A percentile compares a stretch with the other conserved stretches of the same genome.
These are phyloP conservation scores for Colletotrichum acutatum DNA, from an alignment of 2,329 filamentous ascomycete species.

Conservation along the genomic window DNA sequence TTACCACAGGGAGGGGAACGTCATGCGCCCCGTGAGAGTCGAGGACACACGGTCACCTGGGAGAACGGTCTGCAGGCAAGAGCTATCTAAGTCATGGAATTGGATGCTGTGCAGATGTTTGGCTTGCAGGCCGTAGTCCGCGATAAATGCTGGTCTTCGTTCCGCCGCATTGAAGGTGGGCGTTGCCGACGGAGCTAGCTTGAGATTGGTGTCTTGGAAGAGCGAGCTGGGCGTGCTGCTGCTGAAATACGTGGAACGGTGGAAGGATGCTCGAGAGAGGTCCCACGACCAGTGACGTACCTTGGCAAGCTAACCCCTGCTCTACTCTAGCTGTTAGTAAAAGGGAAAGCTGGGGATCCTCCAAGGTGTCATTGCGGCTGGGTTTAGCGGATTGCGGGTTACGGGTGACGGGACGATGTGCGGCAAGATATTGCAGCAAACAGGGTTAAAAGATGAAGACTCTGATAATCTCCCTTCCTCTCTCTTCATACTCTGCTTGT, in stretches of 20 bases:
- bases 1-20: not conserved
- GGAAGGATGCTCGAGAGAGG: not conserved
- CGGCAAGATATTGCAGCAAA: not conserved
- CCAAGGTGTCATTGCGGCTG: conserved; percentile 10
- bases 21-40: not conserved
- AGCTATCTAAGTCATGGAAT: conserved; percentile 6
- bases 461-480: not conserved
- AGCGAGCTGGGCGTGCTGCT: conserved; percentile 7
- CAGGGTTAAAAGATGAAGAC: conserved; percentile 6
- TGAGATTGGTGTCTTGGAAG: conserved; percentile 1
- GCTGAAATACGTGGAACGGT: not conserved
- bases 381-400: conserved; percentile 11
- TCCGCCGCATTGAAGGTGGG: not conserved
- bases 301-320: conserved; percentile 33
- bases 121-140: not conserved
- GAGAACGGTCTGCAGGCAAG: not conserved
- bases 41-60: not conserved
- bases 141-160: not conserved
- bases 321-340: not conserved
- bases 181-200: conserved; percentile 1
- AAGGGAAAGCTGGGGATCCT: conserved; percentile 21
- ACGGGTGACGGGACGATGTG: not conserved
- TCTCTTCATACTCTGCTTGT: not conserved
- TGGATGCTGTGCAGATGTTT: not conserved
- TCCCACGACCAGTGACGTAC: conserved; percentile 28